Conservation (phyloP, 805 yeast genomes). For the Tetrapisispora taiwanensis region DNA sequence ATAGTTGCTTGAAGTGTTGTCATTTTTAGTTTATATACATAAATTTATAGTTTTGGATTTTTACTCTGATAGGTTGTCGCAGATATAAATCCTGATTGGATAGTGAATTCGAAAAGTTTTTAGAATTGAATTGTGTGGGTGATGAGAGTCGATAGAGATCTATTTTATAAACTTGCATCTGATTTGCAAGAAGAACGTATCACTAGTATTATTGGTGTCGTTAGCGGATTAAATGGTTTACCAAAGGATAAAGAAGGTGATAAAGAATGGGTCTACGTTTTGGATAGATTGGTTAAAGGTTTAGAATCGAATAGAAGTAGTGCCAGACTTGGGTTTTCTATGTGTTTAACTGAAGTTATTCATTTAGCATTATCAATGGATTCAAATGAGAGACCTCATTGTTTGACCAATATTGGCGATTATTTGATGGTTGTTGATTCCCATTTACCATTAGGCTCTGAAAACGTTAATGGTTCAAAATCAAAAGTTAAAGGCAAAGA, state of each 20-base stretch:
- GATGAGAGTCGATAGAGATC: slow-evolving; percentile 50
- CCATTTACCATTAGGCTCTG: slow-evolving; percentile 32
- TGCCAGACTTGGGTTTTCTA: slow-evolving; percentile 80
- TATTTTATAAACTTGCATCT: slow-evolving; percentile 67
- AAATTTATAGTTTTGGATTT: too few species aligned
- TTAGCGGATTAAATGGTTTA: slow-evolving; percentile 45
- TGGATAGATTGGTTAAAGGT: slow-evolving; percentile 71
- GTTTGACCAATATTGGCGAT: slow-evolving; percentile 12
- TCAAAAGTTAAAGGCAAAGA: slow-evolving; percentile 61
- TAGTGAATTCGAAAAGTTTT: too few species aligned
- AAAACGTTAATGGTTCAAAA: slow-evolving; percentile 28
- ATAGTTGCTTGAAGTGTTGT: too few species aligned
- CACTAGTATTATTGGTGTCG: slow-evolving; percentile 54
- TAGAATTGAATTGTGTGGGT: too few species aligned
- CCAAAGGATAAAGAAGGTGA: slow-evolving; percentile 23
- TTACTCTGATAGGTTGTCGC: too few species aligned
- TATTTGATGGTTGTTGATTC: slow-evolving; percentile 16
- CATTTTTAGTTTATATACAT: too few species aligned
- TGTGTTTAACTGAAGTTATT: slow-evolving; percentile 68
- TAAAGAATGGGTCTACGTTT: slow-evolving; percentile 74
- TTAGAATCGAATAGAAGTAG: slow-evolving; percentile 71
- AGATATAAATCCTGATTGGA: too few species aligned
- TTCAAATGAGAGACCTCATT: slow-evolving; percentile 9
- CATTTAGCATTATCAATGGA: slow-evolving; percentile 27
- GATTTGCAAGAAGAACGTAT: slow-evolving; percentile 66